Evolutionary conservation across 345 rosid species (phyloP).

Genomic region (Pistacia vera): DNA sequence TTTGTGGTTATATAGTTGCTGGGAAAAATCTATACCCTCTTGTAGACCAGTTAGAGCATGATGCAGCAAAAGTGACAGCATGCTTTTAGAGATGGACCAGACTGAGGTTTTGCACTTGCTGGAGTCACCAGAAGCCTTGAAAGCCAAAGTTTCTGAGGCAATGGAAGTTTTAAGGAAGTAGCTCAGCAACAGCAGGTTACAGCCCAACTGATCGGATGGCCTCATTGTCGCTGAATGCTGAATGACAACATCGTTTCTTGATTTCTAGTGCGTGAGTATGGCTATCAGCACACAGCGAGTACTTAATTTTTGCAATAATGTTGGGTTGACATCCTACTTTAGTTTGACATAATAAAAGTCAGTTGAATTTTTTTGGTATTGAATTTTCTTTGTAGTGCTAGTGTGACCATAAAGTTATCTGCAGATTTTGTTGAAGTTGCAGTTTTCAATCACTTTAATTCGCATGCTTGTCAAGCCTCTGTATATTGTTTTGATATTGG

Average conservation of each 20-base stretch:
- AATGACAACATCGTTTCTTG: slow-evolving; percentile 50
- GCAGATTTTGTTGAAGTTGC: background rate
- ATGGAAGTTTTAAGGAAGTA: slow-evolving; percentile 70
- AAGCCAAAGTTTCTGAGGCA: slow-evolving; percentile 75
- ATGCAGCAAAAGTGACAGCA: slow-evolving; percentile 78
- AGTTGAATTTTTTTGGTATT: slow-evolving; percentile 5
- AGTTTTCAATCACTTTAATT: background rate
- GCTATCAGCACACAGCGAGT: background rate
- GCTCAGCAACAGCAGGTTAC: slow-evolving; percentile 48
- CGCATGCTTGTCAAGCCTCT: background rate
- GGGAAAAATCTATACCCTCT: slow-evolving; percentile 72
- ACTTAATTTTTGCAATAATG: slow-evolving; percentile 7
- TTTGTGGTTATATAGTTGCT: slow-evolving; percentile 44
- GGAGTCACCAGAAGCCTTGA: slow-evolving; percentile 76
- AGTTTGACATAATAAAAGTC: background rate
- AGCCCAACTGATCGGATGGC: slow-evolving; percentile 57
- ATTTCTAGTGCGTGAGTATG: slow-evolving; percentile 5
- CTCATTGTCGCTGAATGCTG: slow-evolving; percentile 60
- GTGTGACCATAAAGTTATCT: background rate
- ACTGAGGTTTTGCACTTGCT: slow-evolving; percentile 75
- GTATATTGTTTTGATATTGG: background rate
- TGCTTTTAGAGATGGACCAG: slow-evolving; percentile 87
- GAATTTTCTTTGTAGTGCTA: slow-evolving; percentile 11
- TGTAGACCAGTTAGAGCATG: slow-evolving; percentile 72
- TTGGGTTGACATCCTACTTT: background rate